Evolutionary conservation across 208 protist species (phyloP), one percentile per base, ranked within the genome.

Genomic region (Acanthamoeba castellanii): DNA sequence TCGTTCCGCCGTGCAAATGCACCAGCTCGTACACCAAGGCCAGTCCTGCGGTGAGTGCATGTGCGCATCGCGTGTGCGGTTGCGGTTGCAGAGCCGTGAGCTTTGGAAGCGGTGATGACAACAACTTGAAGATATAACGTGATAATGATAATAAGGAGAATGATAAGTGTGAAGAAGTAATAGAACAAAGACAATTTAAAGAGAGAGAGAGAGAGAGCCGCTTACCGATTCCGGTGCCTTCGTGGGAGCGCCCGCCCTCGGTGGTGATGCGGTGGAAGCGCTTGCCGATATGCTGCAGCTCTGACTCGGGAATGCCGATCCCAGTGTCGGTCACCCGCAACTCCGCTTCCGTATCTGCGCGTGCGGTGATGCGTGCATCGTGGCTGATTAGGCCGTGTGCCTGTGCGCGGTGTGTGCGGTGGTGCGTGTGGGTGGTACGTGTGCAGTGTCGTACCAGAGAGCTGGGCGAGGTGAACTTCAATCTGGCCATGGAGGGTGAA

Each of bases 11-110:
- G 74, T 96, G 95, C 8, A 96, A 25, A n/a, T 30, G 61, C 5
- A 96, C 95, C 18, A 96, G 27, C 84, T 96, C 95, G 22, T 70
- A 85, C 34, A 95, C 93, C 32, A 96, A 50, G 0, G 95, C 91
- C 45, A 96, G 92, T 0, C 95, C 94, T 68, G 70, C 57, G 18
- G n/a, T n/a, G n/a, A n/a, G n/a, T n/a, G n/a, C n/a, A n/a, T n/a
- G n/a, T n/a, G n/a, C n/a, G n/a, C n/a, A n/a, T n/a, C n/a, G n/a
- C n/a, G n/a, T n/a, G n/a, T n/a, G n/a, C n/a, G n/a, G n/a, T n/a
- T n/a, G n/a, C n/a, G n/a, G n/a, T n/a, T n/a, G n/a, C n/a, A n/a
- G 25, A n/a, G 37, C 37, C 37, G 37, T 37, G 37, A 37, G 37
- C 37, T 0, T 37, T 37, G 37, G 37, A 37, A 37, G 37, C 37